These are phyloP conservation scores for Syncephalastrum sp. DNA, from an alignment of 371 early-diverging fungal genomes.

Conservation along the genomic window DNA sequence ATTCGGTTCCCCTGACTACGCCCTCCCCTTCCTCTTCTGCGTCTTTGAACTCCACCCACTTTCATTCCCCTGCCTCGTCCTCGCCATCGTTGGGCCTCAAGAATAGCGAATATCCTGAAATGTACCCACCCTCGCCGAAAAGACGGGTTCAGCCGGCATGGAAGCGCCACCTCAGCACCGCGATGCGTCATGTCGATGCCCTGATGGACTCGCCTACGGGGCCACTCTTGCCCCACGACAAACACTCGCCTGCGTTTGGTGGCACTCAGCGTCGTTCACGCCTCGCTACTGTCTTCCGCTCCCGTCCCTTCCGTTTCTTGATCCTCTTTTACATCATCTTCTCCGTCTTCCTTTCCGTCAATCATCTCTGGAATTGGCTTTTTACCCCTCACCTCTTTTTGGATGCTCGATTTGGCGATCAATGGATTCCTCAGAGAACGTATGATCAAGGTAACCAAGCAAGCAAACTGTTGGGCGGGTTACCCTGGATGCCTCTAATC, in stretches of 20 bases:
- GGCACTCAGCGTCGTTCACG: constrained; percentile 28
- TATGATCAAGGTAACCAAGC: constrained; percentile 37
- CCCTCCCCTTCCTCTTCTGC: constrained; percentile 5
- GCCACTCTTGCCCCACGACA: constrained; percentile 43
- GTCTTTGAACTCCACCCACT: not conserved
- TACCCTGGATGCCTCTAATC: too few relatives aligned
- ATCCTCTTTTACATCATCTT: constrained; percentile 40
- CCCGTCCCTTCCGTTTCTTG: constrained; percentile 30
- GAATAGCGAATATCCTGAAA: too few relatives aligned
- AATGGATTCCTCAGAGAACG: constrained; percentile 44
- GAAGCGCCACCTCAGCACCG: constrained; percentile 9
- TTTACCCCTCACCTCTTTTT: constrained; percentile 9
- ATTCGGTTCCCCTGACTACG: not conserved
- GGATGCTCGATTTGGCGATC: constrained; percentile 19
- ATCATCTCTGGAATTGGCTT: constrained; percentile 39
- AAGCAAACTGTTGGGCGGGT: not conserved
- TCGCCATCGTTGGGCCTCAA: too few relatives aligned
- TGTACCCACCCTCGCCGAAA: constrained; percentile 1
- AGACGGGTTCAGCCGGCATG: constrained; percentile 1
- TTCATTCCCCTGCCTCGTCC: too few relatives aligned
- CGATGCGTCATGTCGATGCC: constrained; percentile 4
- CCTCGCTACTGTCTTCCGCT: constrained; percentile 14
- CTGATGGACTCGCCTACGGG: constrained; percentile 23
- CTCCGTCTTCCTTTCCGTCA: constrained; percentile 40
- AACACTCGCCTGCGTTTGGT: constrained; percentile 41